Percentiles rank a stretch among this genome's conserved stretches.
Evolutionary conservation across 208 protist genomes (phyloP).

Genomic region (Trypanosoma melophagium): DNA sequence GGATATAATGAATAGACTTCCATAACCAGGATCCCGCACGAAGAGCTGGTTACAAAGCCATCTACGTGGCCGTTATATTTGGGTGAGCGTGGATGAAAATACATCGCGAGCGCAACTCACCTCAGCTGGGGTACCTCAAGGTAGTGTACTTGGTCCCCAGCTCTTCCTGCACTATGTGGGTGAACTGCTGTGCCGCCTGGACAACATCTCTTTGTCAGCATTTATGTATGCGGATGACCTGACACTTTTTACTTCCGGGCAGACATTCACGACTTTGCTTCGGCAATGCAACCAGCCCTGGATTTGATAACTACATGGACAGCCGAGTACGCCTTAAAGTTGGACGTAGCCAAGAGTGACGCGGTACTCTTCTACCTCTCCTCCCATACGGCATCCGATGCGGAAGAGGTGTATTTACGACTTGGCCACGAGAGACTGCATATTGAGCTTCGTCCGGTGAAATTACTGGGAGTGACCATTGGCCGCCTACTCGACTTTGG

Average conservation of each 20-base stretch:
- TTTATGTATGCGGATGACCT: constrained; percentile 3
- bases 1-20: background rate
- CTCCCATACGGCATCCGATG: background rate
- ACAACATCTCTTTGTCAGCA: background rate
- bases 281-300: background rate
- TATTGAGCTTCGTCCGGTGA: background rate
- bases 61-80: background rate
- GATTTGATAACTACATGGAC: background rate
- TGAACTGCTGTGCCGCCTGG: background rate
- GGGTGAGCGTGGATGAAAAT: background rate
- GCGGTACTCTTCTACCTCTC: background rate
- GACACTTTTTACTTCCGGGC: background rate
- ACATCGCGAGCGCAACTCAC: background rate
- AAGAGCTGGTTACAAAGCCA: background rate
- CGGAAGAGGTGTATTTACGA: background rate
- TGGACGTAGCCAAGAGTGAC: background rate
- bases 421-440: background rate
- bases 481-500: background rate
- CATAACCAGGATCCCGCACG: background rate
- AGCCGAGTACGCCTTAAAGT: background rate
- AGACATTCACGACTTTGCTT: background rate
- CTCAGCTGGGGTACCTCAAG: constrained; percentile 6
- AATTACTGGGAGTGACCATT: background rate
- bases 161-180: constrained; percentile 1
- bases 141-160: background rate